Percentiles rank a stretch among this genome's conserved stretches.
Evolutionary conservation across 371 early-diverging fungal genomes (phyloP).

Genomic region (Zychaea mexicana): DNA sequence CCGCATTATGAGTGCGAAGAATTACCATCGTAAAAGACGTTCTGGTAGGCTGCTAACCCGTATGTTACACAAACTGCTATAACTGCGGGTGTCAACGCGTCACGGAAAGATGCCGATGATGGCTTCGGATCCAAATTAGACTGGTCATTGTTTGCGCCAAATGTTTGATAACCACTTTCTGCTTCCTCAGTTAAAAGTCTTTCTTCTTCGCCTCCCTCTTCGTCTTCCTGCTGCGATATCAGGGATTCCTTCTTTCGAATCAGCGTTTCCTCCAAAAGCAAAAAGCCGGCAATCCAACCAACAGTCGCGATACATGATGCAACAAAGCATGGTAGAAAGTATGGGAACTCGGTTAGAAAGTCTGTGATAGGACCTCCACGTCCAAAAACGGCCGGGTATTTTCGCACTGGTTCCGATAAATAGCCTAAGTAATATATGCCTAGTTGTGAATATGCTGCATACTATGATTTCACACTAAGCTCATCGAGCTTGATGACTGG

Average conservation of each 20-base stretch:
- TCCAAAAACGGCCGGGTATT: slow-evolving; percentile 73
- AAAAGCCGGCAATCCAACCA: slow-evolving; percentile 67
- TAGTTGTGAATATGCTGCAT: not conserved
- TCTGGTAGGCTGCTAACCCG: slow-evolving; percentile 37
- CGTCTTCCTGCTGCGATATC: not conserved
- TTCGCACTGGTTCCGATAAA: slow-evolving; percentile 73
- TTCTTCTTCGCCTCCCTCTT: too few species aligned
- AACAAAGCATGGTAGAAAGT: slow-evolving; percentile 84
- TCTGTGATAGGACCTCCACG: slow-evolving; percentile 35
- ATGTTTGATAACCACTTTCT: slow-evolving; percentile 8
- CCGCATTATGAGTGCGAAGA: not conserved
- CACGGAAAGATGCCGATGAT: slow-evolving; percentile 26
- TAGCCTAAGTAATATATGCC: too few species aligned
- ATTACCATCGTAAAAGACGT: slow-evolving; percentile 45
- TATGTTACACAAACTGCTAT: slow-evolving; percentile 33
- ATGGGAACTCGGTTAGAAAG: slow-evolving; percentile 74
- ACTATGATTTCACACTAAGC: not conserved
- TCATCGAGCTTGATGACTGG: slow-evolving; percentile 22
- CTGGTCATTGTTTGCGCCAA: not conserved
- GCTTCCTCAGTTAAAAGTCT: not conserved
- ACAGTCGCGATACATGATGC: slow-evolving; percentile 61
- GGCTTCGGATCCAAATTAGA: not conserved
- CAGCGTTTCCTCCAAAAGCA: slow-evolving; percentile 78
- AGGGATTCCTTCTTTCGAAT: not conserved
- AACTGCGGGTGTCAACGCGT: slow-evolving; percentile 35